Conservation (phyloP, 345 rosid species). For the Hypericum perforatum region DNA sequence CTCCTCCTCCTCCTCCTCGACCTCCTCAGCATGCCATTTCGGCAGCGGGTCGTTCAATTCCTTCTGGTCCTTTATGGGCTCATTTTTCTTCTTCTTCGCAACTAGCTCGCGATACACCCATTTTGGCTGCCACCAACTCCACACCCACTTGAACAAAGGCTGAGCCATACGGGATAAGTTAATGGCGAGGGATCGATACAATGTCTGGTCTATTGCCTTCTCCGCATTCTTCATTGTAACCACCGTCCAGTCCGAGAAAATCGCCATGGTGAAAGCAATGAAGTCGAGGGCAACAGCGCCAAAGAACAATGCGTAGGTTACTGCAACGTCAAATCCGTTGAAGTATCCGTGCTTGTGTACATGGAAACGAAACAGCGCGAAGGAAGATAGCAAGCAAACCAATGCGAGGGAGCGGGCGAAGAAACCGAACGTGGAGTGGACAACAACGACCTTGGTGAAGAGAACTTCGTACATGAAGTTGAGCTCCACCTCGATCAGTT, state of each 20-base stretch:
- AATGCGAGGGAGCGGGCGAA: constrained; percentile 13
- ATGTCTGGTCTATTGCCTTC: constrained; percentile 5
- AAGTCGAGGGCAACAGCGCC: constrained; percentile 45
- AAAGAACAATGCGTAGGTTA: constrained; percentile 41
- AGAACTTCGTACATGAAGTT: constrained; percentile 12
- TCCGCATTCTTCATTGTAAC: constrained; percentile 15
- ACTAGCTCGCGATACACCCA: no score
- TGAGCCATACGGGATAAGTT: no score
- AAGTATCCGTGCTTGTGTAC: constrained; percentile 18
- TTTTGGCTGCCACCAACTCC: no score
- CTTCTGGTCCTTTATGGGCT: no score
- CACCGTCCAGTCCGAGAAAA: constrained; percentile 53
- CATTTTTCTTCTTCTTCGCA: no score
- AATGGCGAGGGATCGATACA: not conserved
- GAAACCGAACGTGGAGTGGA: not conserved
- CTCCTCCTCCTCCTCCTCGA: no score
- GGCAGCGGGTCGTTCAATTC: no score
- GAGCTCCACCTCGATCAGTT: constrained; percentile 8
- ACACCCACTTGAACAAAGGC: no score
- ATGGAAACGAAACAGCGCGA: constrained; percentile 23
- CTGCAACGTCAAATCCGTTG: constrained; percentile 26
- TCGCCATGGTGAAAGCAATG: constrained; percentile 32
- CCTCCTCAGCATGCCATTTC: no score
- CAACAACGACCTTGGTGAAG: constrained; percentile 6
- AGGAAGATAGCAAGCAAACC: constrained; percentile 21